Percentiles rank a stretch among this genome's conserved stretches.
Conservation (phyloP, 169 alveolate species). For the Haemoproteus tartakovskyi region DNA sequence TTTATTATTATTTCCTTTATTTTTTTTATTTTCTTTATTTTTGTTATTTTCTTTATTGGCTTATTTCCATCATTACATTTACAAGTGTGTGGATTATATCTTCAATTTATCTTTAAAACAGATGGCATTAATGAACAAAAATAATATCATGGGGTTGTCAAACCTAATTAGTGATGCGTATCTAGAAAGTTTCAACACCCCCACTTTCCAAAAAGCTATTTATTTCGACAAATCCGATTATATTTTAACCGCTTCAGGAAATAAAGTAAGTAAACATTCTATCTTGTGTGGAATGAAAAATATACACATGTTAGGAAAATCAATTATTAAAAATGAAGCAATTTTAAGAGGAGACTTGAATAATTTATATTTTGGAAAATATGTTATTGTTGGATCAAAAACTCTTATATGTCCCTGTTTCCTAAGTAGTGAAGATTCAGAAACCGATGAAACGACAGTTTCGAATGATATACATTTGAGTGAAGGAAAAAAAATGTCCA, state of each 20-base stretch:
- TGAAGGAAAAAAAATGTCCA: too few species aligned
- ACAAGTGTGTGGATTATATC: too few species aligned
- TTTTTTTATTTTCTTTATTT: too few species aligned
- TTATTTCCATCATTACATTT: too few species aligned
- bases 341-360: constrained; percentile 83
- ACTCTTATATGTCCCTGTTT: constrained; percentile 81
- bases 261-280: constrained; percentile 48
- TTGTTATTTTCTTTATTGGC: too few species aligned
- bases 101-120: too few species aligned
- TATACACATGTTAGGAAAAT: constrained; percentile 79
- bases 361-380: constrained; percentile 73
- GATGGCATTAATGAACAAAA: too few species aligned
- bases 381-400: constrained; percentile 74
- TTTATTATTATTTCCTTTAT: too few species aligned
- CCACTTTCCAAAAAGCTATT: constrained; percentile 20
- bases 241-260: constrained; percentile 61
- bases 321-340: constrained; percentile 75
- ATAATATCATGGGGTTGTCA: constrained; percentile 2
- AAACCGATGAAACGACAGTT: too few species aligned
- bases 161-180: constrained; percentile 40
- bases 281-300: constrained; percentile 75
- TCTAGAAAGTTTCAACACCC: constrained; percentile 26
- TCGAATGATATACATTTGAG: too few species aligned
- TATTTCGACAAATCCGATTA: constrained; percentile 19
- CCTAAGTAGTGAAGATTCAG: too few species aligned